These are phyloP conservation scores for Mallotus repandus DNA, from an alignment of 441 rosid genomes.

Conservation along the genomic window DNA sequence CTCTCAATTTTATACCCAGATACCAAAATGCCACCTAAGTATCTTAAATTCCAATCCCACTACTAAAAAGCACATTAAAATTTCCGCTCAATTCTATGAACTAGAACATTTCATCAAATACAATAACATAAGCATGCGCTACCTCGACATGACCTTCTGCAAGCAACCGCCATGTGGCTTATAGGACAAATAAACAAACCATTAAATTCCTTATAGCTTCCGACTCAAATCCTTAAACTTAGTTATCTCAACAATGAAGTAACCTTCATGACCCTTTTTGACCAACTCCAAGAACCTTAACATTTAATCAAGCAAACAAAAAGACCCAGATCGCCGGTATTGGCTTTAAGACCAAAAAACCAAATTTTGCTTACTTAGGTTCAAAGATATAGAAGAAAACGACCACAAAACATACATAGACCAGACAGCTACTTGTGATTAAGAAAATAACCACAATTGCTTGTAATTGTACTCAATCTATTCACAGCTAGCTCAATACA, in stretches of 20 bases:
- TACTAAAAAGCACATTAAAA: neutral
- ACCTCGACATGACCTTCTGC: constrained; percentile 12
- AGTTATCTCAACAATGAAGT: constrained; percentile 18
- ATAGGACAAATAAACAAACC: constrained; percentile 11
- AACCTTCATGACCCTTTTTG: constrained; percentile 19
- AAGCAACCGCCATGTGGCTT: constrained; percentile 25
- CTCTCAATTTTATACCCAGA: neutral
- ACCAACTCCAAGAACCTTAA: constrained; percentile 6
- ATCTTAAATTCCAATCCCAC: neutral
- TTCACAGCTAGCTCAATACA: neutral
- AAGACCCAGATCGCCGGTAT: constrained; percentile 5
- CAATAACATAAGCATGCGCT: constrained; percentile 15
- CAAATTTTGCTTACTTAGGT: constrained; percentile 23
- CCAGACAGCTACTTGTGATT: constrained; percentile 15
- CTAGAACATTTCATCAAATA: constrained; percentile 1
- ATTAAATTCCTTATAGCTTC: neutral
- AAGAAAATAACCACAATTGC: constrained; percentile 3
- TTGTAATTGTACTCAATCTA: neutral
- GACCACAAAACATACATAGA: constrained; percentile 21
- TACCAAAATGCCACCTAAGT: neutral
- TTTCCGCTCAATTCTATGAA: constrained; percentile 1
- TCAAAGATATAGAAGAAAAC: constrained; percentile 18
- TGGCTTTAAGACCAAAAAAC: neutral
- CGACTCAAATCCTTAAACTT: constrained; percentile 13
- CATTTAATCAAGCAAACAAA: constrained; percentile 2